Base-by-base conservation (phyloP, 352 stramenopile genomes). In the Globisporangium takayamanum region DNA sequence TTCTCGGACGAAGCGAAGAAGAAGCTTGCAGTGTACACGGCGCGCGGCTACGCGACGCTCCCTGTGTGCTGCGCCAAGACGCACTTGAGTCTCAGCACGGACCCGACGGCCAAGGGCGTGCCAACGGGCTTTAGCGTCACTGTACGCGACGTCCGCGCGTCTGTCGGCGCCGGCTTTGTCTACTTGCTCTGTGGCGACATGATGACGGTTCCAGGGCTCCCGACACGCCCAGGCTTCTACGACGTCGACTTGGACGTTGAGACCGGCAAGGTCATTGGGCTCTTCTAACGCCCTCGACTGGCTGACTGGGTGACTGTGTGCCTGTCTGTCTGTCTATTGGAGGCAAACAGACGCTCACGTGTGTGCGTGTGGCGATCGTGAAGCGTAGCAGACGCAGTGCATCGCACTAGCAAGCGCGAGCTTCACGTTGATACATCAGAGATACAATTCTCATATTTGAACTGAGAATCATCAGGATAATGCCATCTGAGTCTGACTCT, bases 51-150 rank as follows among this genome's bases (percentile, higher is more conserved):
- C 68, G 69, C 69, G 39, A 71, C 74, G 41, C 65, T 96, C 30
- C 92, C 92, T 8, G 86, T 99, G 64, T 99, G 97, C 72, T 98
- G 99, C 56, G 97, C 97, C 33, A 99, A 99, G 77, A 99, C 97
- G 10, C 97, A 99, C 74, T 96, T 99, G 73, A 98, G 85, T 55
- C 84, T 99, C 64, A 98, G 88, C 70, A 98, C 89, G 20, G 96
- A 99, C 73, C 75, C 81, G 36, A 85, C 77, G 5, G 70, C 78
- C 20, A 98, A 99, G 71, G 97, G 97, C 46, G 92, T 97, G 7
- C 97, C 97, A 4, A 98, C 78, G 22, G 94, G 88, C 15, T 98
- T 98, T 64, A 84, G 77, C 1, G 88, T 99, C 59, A 89, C 82
- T 42, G 96, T 99, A 28, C 82, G 96, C 52, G 96, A 99, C 63